Percentiles rank a stretch among this genome's conserved stretches.
phyloP scores from a whole-genome alignment of 495 filamentous ascomycete genomes.

The Endocarpon pusillum region DNA sequence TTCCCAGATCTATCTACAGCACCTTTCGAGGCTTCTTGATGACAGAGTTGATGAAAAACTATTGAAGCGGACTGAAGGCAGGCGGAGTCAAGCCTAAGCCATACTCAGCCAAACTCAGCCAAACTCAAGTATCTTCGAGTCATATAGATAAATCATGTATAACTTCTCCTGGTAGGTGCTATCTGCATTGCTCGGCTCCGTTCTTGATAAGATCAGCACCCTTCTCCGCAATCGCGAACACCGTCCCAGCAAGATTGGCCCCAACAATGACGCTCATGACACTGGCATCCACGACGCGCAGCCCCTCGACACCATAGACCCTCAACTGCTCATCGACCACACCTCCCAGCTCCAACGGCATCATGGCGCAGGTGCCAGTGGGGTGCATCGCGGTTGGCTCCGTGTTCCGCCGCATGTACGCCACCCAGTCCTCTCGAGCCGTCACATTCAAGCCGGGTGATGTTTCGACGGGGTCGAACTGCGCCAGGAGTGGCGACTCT shows the following conservation, averaged over 20 bases:
- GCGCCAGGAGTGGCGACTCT: background rate
- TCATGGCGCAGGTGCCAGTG: slow-evolving; percentile 34
- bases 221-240: slow-evolving; percentile 40
- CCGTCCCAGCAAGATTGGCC: slow-evolving; percentile 29
- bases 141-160: too few species aligned
- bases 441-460: slow-evolving; percentile 25
- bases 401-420: slow-evolving; percentile 21
- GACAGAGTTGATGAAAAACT: too few species aligned
- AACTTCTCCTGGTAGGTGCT: too few species aligned
- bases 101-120: too few species aligned
- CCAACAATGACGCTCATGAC: slow-evolving; percentile 31
- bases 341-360: slow-evolving; percentile 36
- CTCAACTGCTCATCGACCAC: slow-evolving; percentile 23
- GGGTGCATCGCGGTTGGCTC: slow-evolving; percentile 15
- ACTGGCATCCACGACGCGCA: slow-evolving; percentile 36
- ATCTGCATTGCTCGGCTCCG: slow-evolving; percentile 4
- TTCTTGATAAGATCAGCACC: slow-evolving; percentile 34
- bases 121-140: too few species aligned
- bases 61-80: too few species aligned
- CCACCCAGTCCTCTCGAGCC: slow-evolving; percentile 28
- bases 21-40: too few species aligned
- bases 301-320: slow-evolving; percentile 29
- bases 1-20: too few species aligned
- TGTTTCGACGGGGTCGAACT: slow-evolving; percentile 17
- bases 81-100: too few species aligned